Evolutionary conservation across 139 green algal genomes (phyloP).

Genomic region (Chlorella ohadii): DNA sequence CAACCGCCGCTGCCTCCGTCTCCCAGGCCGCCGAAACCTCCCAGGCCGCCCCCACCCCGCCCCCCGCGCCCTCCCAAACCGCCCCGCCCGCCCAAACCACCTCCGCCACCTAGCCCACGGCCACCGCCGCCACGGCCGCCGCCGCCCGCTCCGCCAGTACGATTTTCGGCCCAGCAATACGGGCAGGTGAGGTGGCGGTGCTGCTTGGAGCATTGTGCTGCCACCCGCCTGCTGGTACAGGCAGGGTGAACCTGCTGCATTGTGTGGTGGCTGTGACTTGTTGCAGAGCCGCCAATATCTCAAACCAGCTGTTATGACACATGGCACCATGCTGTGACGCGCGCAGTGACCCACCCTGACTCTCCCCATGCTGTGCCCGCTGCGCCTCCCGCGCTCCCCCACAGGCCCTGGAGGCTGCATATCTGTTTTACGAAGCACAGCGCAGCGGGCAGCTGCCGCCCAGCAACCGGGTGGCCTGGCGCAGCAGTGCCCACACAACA

Average conservation of each 20-base stretch:
- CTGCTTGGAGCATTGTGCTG: background rate
- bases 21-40: background rate
- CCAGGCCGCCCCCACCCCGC: too few species aligned
- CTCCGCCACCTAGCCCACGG: background rate
- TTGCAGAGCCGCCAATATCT: background rate
- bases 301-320: background rate
- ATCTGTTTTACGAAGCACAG: conserved; percentile 62
- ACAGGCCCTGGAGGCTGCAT: conserved; percentile 32
- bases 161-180: background rate
- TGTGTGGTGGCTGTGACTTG: background rate
- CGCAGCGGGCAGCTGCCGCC: conserved; percentile 35
- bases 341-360: background rate
- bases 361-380: too few species aligned
- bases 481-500: conserved; percentile 35
- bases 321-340: background rate
- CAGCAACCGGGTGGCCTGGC: conserved; percentile 56
- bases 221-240: background rate
- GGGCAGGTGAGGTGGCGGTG: background rate
- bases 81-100: background rate
- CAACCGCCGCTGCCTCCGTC: background rate
- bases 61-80: background rate
- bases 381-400: background rate
- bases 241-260: too few species aligned
- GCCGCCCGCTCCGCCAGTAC: background rate
- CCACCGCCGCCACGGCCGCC: background rate